These are phyloP conservation scores for Scedosporium apiospermum DNA, from an alignment of 2,329 filamentous ascomycete species.

Conservation along the genomic window DNA sequence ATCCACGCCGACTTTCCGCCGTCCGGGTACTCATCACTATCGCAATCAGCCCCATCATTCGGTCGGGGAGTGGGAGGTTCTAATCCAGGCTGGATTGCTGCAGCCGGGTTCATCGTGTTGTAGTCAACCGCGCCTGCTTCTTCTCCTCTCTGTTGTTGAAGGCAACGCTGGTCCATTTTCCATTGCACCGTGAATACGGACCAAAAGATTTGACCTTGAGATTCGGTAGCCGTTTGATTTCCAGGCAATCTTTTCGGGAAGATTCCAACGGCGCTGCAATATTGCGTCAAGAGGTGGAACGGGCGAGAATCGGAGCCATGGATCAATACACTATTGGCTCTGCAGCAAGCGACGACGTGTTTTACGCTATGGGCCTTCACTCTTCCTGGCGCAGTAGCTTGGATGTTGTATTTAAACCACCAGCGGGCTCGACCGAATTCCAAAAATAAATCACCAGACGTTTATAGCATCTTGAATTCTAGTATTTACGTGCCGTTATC, in stretches of 20 bases:
- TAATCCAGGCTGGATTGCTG: neutral
- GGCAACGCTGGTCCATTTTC: neutral
- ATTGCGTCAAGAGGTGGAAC: too few relatives aligned
- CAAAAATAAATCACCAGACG: neutral
- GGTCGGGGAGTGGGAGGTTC: neutral
- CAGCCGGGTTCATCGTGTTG: neutral
- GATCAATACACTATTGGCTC: neutral
- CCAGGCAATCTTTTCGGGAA: too few relatives aligned
- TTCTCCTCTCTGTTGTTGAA: neutral
- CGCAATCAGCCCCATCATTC: too few relatives aligned
- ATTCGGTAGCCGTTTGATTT: too few relatives aligned
- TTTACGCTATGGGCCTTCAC: neutral
- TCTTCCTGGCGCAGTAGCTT: neutral
- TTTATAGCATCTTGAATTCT: too few relatives aligned
- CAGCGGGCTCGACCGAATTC: neutral
- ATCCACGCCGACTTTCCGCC: slow-evolving; percentile 55
- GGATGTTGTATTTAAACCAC: neutral
- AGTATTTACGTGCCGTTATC: too few relatives aligned
- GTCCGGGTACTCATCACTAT: slow-evolving; percentile 35
- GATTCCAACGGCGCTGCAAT: too few relatives aligned
- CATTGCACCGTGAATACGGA: neutral
- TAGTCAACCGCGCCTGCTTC: neutral
- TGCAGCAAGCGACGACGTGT: neutral
- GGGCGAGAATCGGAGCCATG: neutral
- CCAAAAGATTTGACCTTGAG: too few relatives aligned